Percentiles rank a stretch among this genome's conserved stretches.
Evolutionary conservation across 345 rosid species (phyloP).

Genomic region (Sonneratia alba): DNA sequence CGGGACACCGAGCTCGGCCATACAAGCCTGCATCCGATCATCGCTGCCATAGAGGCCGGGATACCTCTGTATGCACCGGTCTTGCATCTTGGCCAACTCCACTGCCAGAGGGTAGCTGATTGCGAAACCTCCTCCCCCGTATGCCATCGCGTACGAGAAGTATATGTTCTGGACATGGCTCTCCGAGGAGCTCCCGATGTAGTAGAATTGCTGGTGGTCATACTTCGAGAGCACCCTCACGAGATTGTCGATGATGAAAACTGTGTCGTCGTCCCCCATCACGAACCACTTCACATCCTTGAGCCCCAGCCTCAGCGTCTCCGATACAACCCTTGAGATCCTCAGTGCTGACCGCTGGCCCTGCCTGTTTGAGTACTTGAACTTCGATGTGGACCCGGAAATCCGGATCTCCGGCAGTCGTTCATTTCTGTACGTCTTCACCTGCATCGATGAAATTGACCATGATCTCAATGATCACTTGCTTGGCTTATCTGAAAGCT

Average conservation of each 20-base stretch:
- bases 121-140: slow-evolving; percentile 4
- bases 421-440: slow-evolving; percentile 27
- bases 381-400: slow-evolving; percentile 47
- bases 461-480: no score
- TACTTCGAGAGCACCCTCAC: slow-evolving; percentile 1
- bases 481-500: no score
- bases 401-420: slow-evolving; percentile 53
- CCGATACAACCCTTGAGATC: slow-evolving; percentile 67
- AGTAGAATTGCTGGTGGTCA: slow-evolving; percentile 3
- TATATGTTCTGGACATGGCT: slow-evolving; percentile 6
- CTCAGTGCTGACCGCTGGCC: slow-evolving; percentile 69
- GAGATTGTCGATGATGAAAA: slow-evolving; percentile 3
- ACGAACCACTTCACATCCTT: slow-evolving; percentile 23
- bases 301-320: slow-evolving; percentile 50
- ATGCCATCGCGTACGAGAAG: slow-evolving; percentile 5
- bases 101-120: slow-evolving; percentile 4
- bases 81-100: slow-evolving; percentile 8
- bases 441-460: slow-evolving; percentile 9
- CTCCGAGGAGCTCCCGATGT: slow-evolving; percentile 7
- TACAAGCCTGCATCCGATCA: slow-evolving; percentile 6
- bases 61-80: slow-evolving; percentile 3
- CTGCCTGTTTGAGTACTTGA: slow-evolving; percentile 53
- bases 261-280: slow-evolving; percentile 5
- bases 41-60: slow-evolving; percentile 4
- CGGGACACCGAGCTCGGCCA: background rate